Base-by-base conservation (phyloP, 345 rosid species). In the Populus pruinosa region DNA sequence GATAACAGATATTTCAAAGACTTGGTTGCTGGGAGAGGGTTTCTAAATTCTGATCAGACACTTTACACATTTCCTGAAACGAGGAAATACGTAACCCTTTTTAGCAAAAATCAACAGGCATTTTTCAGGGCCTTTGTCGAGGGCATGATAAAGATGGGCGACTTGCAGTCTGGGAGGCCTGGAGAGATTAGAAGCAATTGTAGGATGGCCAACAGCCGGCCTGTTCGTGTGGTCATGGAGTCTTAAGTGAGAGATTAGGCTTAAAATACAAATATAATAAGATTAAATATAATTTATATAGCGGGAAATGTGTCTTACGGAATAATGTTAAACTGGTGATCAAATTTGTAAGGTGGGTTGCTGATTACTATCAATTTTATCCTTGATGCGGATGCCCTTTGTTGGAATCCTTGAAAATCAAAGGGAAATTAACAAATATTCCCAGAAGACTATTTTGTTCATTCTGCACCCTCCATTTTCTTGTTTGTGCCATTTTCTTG, bases 121-220 rank as follows among this genome's bases (percentile, higher is more conserved):
- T 95, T 95, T 73, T 93, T 92, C 50, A 71, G 77, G 27, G 97
- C 92, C 0, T 93, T 95, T 70, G 87, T 71, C 2, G 87, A 94
- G 67, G 95, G 92, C 47, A 96, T 96, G 99, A 77, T 90, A 41
- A 94, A 92, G 83, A 39, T 96, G 91, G 99, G 98, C 44, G 97
- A 95, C 47, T 71, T 95, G 90, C 93, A 87, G 75, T 90, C 87
- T 1, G 92, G 88, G 36, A 81, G 74, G 81, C 89, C 90, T 4
- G 93, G 99, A 21, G 97, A 92, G 88, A 36, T 95, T 36, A 87
- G 99, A 73, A 82, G 29, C 71, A 90, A 89, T 56, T 95, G 98
- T 65, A 86, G 97, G 77, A 84, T 87, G 71, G 92, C 70, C 41
- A 94, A 93, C 75, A 63, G 76, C 77, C 80, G 76, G 64, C 86